These are phyloP conservation scores for Leucaena leucocephala DNA, from an alignment of 306 rosid genomes.

Conservation along the genomic window DNA sequence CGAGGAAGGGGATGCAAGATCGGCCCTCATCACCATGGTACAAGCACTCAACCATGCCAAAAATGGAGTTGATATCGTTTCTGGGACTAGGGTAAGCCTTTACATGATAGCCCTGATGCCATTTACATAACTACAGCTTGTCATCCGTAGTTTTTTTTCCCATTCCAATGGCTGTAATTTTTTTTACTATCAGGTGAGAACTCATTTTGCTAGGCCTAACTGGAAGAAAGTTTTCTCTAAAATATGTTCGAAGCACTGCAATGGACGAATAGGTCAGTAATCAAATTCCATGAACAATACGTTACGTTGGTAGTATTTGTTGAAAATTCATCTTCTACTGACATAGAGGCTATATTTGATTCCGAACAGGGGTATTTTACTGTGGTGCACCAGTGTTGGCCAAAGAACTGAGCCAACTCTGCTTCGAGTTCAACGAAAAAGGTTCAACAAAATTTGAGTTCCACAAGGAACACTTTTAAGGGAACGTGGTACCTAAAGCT, in stretches of 20 bases:
- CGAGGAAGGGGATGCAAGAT: slow-evolving; percentile 98
- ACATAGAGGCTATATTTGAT: slow-evolving; percentile 35
- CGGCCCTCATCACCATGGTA: slow-evolving; percentile 98
- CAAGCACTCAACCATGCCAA: slow-evolving; percentile 99
- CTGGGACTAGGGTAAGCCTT: slow-evolving; percentile 84
- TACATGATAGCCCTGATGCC: slow-evolving; percentile 11
- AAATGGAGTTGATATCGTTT: slow-evolving; percentile 96
- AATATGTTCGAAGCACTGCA: slow-evolving; percentile 83
- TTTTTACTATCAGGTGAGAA: slow-evolving; percentile 65
- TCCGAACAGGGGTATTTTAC: slow-evolving; percentile 81
- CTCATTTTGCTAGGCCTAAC: slow-evolving; percentile 99
- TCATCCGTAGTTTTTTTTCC: not conserved
- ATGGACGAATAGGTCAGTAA: slow-evolving; percentile 83
- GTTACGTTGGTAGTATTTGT: not conserved
- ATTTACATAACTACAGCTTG: not conserved
- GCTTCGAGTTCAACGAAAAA: slow-evolving; percentile 92
- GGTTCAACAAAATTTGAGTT: slow-evolving; percentile 97
- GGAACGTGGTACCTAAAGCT: slow-evolving; percentile 12
- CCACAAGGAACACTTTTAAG: slow-evolving; percentile 94
- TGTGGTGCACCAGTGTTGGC: slow-evolving; percentile 98
- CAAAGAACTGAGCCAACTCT: slow-evolving; percentile 89
- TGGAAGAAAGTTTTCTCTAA: slow-evolving; percentile 98
- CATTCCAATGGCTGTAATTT: not conserved
- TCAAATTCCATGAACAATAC: slow-evolving; percentile 24
- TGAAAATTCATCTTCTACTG: slow-evolving; percentile 14